Conservation (phyloP, 768 basidiomycete species). For the Suillus occidentalis region DNA sequence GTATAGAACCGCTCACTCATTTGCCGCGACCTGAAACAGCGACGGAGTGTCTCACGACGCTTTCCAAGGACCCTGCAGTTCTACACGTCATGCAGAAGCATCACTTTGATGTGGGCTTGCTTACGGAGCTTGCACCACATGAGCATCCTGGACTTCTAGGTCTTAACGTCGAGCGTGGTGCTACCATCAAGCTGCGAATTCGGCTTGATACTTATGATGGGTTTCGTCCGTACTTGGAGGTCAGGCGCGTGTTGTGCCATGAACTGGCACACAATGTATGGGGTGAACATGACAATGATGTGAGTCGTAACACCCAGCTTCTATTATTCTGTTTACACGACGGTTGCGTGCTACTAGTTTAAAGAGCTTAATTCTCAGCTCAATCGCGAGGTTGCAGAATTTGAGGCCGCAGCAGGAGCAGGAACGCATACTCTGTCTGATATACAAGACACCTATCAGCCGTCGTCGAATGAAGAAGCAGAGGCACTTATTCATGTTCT, state of each 20-base stretch:
- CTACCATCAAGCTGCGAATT: conserved; percentile 65
- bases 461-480: conserved; percentile 54
- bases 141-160: conserved; percentile 72
- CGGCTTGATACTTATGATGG: conserved; percentile 74
- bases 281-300: conserved; percentile 72
- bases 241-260: conserved; percentile 71
- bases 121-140: conserved; percentile 79
- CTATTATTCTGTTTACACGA: background rate
- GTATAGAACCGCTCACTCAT: conserved; percentile 58
- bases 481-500: conserved; percentile 55
- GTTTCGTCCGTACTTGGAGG: conserved; percentile 63
- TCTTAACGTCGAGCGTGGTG: conserved; percentile 61
- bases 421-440: conserved; percentile 55
- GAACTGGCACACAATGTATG: conserved; percentile 77
- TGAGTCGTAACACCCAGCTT: conserved; percentile 33
- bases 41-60: conserved; percentile 49
- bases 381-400: conserved; percentile 71
- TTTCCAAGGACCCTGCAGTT: conserved; percentile 73
- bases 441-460: conserved; percentile 44
- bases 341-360: conserved; percentile 45
- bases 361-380: conserved; percentile 74
- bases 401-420: conserved; percentile 50
- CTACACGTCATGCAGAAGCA: conserved; percentile 70
- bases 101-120: conserved; percentile 61
- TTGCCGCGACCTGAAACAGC: conserved; percentile 65